Base-by-base conservation (phyloP, 805 yeast genomes). In the Wickerhamiella galacta region DNA sequence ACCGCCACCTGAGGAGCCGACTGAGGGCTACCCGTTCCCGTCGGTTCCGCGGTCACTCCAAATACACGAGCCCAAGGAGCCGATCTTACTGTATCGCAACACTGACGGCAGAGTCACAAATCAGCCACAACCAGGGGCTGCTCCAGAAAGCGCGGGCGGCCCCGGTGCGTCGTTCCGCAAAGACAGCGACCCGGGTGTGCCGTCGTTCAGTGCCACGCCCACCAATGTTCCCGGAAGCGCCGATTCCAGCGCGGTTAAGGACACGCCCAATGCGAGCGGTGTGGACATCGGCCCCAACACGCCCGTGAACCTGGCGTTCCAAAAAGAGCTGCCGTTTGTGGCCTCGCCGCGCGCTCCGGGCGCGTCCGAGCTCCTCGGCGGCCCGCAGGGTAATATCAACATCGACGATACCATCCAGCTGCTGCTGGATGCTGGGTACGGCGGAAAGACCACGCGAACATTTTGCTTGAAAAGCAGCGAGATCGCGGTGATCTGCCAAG, bases 351-450 rank as follows among this genome's bases (percentile, higher is more conserved):
- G 45, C 16, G 41, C 44, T 30, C 51, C 48, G 23, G 42, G 42
- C 32, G 37, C 30, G 39, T 39, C 36, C 31, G 33, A 54, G 53
- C 17, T 61, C 52, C 16, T 37, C 48, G 35, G 50, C 48, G 38
- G 56, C 52, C 18, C 56, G 50, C 6, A 33, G 31, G 40, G 43
- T 18, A 27, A 22, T 6, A 32, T 63, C 24, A 73, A 85, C 51
- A 66, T 90, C 29, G 98, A 90, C 56, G 92, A 81, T 48, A 63
- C 81, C 31, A 90, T 90, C 39, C 95, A 85, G 58, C 63, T 93
- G 45, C 64, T 90, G 41, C 63, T 90, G 41, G 96, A 90, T 57
- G 94, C 95, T 1, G 99, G 96, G 7, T 90, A 90, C 56, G 70
- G 85, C 9, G 96, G 95, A 6, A 90, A 87, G 53, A 68, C 93